phyloP scores from a whole-genome alignment of 106 monocot species.

The Dioscorea dumetorum region DNA sequence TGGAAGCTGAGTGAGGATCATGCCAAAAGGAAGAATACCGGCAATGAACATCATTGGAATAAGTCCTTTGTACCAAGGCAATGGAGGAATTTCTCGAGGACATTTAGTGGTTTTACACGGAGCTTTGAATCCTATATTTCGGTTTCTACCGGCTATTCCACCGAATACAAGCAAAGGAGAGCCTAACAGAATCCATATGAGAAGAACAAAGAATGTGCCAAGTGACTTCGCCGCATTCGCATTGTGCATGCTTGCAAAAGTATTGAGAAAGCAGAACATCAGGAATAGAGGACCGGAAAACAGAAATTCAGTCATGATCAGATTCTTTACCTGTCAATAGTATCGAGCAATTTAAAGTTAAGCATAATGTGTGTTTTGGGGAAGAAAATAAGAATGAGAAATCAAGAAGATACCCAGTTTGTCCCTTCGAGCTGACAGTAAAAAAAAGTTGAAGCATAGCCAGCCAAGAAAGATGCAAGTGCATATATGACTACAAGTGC shows the following conservation, averaged over 20 bases:
- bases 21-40: constrained; percentile 57
- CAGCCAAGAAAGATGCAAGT: constrained; percentile 53
- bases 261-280: constrained; percentile 57
- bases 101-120: constrained; percentile 56
- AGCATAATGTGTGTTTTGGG: background rate
- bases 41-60: constrained; percentile 49
- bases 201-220: constrained; percentile 46
- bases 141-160: constrained; percentile 56
- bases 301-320: constrained; percentile 46
- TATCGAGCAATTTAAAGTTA: background rate
- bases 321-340: constrained; percentile 41
- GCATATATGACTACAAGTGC: constrained; percentile 53
- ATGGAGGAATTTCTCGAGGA: constrained; percentile 47
- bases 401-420: constrained; percentile 31
- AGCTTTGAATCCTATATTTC: constrained; percentile 49
- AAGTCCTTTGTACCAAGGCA: constrained; percentile 44
- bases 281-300: constrained; percentile 53
- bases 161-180: constrained; percentile 56
- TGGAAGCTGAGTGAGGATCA: constrained; percentile 49
- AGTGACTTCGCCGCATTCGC: constrained; percentile 58
- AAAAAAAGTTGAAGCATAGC: constrained; percentile 50
- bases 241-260: constrained; percentile 43
- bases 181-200: constrained; percentile 47
- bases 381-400: background rate
- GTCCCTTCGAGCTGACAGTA: constrained; percentile 57